Conservation (phyloP, 768 basidiomycete genomes). For the Leucogyrophana mollusca region DNA sequence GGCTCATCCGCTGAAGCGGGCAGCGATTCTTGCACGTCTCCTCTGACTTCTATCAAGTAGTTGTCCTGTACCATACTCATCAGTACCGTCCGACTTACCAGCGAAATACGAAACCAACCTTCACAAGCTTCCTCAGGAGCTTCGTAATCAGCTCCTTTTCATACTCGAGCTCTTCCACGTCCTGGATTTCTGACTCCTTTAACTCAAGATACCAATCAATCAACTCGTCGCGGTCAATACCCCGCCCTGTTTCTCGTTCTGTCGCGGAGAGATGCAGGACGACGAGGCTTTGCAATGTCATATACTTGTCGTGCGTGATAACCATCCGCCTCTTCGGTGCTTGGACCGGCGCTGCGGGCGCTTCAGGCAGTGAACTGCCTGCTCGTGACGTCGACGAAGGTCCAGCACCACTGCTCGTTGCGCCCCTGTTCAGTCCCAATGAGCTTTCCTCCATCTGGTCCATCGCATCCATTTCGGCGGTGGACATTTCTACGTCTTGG, state of each 20-base stretch:
- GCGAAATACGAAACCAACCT: slow-evolving; percentile 51
- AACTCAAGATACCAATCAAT: slow-evolving; percentile 96
- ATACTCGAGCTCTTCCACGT: slow-evolving; percentile 85
- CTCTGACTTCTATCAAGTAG: slow-evolving; percentile 79
- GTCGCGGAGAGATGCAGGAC: slow-evolving; percentile 77
- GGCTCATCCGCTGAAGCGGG: slow-evolving; percentile 61
- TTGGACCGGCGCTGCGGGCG: slow-evolving; percentile 35
- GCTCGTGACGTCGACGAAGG: slow-evolving; percentile 32
- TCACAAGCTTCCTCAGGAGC: slow-evolving; percentile 85
- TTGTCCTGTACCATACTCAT: slow-evolving; percentile 62
- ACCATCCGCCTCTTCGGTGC: slow-evolving; percentile 74
- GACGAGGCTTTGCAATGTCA: slow-evolving; percentile 84
- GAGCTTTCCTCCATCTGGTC: slow-evolving; percentile 51
- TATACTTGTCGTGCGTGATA: slow-evolving; percentile 96
- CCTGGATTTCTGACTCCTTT: slow-evolving; percentile 79
- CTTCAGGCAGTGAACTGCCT: slow-evolving; percentile 25
- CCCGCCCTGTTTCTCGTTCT: slow-evolving; percentile 73
- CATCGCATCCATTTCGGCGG: slow-evolving; percentile 54
- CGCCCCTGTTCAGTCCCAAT: slow-evolving; percentile 35
- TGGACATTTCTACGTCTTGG: slow-evolving; percentile 64
- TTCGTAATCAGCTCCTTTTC: slow-evolving; percentile 90
- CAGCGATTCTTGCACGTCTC: slow-evolving; percentile 80
- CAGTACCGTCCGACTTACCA: slow-evolving; percentile 1
- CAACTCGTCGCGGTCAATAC: slow-evolving; percentile 86
- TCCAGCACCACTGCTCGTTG: slow-evolving; percentile 30